Conservation (phyloP, 2,329 filamentous ascomycete genomes). For the Aspergillus novofumigatus region DNA sequence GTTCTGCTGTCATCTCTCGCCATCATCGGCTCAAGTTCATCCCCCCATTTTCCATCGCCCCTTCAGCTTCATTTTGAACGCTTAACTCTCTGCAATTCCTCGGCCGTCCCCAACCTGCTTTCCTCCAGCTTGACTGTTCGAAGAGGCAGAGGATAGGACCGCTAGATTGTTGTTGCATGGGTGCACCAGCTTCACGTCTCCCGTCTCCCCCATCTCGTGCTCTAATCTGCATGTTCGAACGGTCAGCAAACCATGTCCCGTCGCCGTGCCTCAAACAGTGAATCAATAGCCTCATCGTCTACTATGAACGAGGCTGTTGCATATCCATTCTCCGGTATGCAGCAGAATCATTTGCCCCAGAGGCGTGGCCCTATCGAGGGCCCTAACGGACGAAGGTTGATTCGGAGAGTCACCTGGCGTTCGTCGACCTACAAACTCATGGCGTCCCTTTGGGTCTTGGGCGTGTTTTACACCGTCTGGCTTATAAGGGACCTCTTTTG, state of each 20-base stretch:
- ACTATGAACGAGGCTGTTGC: conserved; percentile 32
- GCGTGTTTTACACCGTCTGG: conserved; percentile 39
- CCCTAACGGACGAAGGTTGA: conserved; percentile 36
- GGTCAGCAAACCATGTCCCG: conserved; percentile 31
- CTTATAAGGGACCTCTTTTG: conserved; percentile 38
- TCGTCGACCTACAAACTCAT: conserved; percentile 41
- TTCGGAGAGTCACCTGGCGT: conserved; percentile 40
- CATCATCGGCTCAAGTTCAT: neutral
- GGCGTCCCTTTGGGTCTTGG: conserved; percentile 38
- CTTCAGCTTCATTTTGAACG: neutral
- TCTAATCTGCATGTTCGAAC: conserved; percentile 11
- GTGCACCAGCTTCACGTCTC: neutral
- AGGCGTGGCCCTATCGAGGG: conserved; percentile 38
- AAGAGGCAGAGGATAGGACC: neutral
- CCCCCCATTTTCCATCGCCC: neutral
- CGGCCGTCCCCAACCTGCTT: neutral
- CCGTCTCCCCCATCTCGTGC: neutral
- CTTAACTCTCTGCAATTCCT: neutral
- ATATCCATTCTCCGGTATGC: conserved; percentile 29
- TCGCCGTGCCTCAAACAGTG: conserved; percentile 35
- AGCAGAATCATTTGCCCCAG: conserved; percentile 19
- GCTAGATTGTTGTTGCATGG: neutral
- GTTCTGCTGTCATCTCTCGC: neutral
- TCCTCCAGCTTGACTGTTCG: neutral
- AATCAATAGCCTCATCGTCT: conserved; percentile 23